A percentile compares a stretch with the other conserved stretches of the same genome.
These are phyloP conservation scores for Zymoseptoria crescenta DNA, from an alignment of 2,329 filamentous ascomycete species.

Conservation along the genomic window DNA sequence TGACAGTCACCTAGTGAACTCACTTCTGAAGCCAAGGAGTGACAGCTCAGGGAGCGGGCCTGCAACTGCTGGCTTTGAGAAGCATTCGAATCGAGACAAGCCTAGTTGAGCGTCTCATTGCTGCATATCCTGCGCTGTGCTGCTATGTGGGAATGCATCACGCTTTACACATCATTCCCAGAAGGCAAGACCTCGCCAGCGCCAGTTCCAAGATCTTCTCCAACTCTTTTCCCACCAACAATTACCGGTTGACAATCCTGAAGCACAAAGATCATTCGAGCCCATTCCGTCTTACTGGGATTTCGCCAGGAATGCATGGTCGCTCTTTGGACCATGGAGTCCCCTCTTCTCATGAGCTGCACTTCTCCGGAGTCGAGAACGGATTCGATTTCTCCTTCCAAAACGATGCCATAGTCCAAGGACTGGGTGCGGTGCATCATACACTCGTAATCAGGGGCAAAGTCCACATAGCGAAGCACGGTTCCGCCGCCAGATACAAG, in stretches of 20 bases:
- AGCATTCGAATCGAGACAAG: too few species aligned
- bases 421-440: conserved; percentile 33
- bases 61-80: too few species aligned
- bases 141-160: not conserved
- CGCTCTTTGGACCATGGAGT: conserved; percentile 33
- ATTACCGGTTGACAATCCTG: conserved; percentile 25
- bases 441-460: conserved; percentile 27
- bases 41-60: too few species aligned
- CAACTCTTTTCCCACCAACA: conserved; percentile 23
- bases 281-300: conserved; percentile 26
- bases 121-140: not conserved
- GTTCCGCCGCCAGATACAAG: conserved; percentile 44
- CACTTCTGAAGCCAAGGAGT: too few species aligned
- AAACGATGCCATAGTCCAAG: conserved; percentile 32
- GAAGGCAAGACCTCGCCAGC: conserved; percentile 12
- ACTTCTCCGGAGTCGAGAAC: conserved; percentile 29
- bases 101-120: not conserved
- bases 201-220: conserved; percentile 24
- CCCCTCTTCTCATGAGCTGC: conserved; percentile 29
- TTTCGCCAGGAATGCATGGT: conserved; percentile 33
- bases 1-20: too few species aligned
- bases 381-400: conserved; percentile 29
- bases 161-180: conserved; percentile 10
- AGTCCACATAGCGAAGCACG: conserved; percentile 37
- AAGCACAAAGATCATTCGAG: conserved; percentile 30